Conservation (phyloP, 805 yeast genomes). For the Monosporozyma solicola region DNA sequence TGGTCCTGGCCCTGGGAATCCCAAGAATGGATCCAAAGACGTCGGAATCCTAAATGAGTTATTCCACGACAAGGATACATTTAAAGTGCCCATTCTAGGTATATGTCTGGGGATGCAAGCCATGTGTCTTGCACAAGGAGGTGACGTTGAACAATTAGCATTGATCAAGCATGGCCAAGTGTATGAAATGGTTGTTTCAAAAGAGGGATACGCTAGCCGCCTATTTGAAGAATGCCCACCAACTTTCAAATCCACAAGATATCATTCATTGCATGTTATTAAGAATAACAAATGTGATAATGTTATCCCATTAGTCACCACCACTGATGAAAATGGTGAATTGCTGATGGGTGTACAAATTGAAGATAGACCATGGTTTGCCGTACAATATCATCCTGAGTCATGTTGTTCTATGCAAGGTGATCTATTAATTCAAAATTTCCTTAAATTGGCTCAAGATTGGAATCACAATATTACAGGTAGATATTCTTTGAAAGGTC, state of each 20-base stretch:
- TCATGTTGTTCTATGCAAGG: slow-evolving; percentile 79
- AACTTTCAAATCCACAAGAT: slow-evolving; percentile 63
- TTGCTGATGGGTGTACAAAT: slow-evolving; percentile 79
- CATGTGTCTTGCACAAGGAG: slow-evolving; percentile 56
- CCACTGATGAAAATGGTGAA: slow-evolving; percentile 36
- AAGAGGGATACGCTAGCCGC: slow-evolving; percentile 12
- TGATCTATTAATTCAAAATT: slow-evolving; percentile 46
- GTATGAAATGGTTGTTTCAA: slow-evolving; percentile 35
- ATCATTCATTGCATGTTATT: slow-evolving; percentile 74
- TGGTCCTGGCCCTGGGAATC: slow-evolving; percentile 98
- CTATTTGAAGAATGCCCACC: slow-evolving; percentile 37
- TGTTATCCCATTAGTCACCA: slow-evolving; percentile 53
- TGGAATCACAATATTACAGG: slow-evolving; percentile 12
- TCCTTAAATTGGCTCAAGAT: slow-evolving; percentile 28
- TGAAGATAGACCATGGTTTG: slow-evolving; percentile 57
- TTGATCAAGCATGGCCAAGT: slow-evolving; percentile 82
- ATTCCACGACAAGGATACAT: slow-evolving; percentile 30
- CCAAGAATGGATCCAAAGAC: slow-evolving; percentile 45
- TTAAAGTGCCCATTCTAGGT: slow-evolving; percentile 64
- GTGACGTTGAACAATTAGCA: slow-evolving; percentile 41
- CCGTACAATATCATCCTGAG: slow-evolving; percentile 97
- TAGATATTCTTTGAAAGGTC: neutral
- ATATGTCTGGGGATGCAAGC: slow-evolving; percentile 92
- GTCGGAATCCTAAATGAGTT: slow-evolving; percentile 62
- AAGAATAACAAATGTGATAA: slow-evolving; percentile 6